Evolutionary conservation across 2,329 filamentous ascomycete species (phyloP), one percentile per base, ranked within the genome.

Genomic region (Nothophoma quercina): DNA sequence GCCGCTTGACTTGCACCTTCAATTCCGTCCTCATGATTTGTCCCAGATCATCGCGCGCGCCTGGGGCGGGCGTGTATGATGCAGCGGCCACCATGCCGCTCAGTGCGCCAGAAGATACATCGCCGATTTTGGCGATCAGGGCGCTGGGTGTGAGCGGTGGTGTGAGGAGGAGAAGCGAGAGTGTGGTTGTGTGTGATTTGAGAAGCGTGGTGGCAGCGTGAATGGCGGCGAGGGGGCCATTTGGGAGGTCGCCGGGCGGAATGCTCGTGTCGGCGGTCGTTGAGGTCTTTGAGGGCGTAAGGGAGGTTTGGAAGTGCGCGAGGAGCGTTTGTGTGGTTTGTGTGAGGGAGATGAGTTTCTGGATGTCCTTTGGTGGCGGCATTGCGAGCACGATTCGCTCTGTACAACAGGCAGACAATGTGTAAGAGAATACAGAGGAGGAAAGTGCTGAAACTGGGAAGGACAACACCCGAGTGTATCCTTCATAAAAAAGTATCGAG

Each of bases 121-220:
- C 86, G 26, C 84, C 81, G 4, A 97, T 77, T 12, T 96, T 85
- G 19, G 83, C 86, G 8, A 76, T 77, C 26, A 96, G 81, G 5
- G 91, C 93, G 1, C 87, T 86, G 0, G 90, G 87, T 0, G 92
- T 95, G 62, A 96, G 96, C 0, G 93, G 93, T 15, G 90, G 84
- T 67, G 90, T 96, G 67, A 96, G 89, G 1, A 95, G 84, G 10
- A 98, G 83, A 1, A 97, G 86, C 0, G 90, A 93, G 21, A 97
- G 81, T 58, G 96, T 96, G 5, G 92, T 96, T 1, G 88, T 85
- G 69, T 97, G 91, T 0, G 92, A 90, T 70, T 85, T 87, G 53
- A 96, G 85, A 5, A 96, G 81, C 21, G 82, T 84, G 0, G 90
- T 84, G 0, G 89, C 83, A 64, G 93, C 88, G 63, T 84, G 83